Evolutionary conservation across 1,139 yeast species (phyloP), one percentile per base, ranked within the genome.

Genomic region (Protomyces lactucae-debilis): DNA sequence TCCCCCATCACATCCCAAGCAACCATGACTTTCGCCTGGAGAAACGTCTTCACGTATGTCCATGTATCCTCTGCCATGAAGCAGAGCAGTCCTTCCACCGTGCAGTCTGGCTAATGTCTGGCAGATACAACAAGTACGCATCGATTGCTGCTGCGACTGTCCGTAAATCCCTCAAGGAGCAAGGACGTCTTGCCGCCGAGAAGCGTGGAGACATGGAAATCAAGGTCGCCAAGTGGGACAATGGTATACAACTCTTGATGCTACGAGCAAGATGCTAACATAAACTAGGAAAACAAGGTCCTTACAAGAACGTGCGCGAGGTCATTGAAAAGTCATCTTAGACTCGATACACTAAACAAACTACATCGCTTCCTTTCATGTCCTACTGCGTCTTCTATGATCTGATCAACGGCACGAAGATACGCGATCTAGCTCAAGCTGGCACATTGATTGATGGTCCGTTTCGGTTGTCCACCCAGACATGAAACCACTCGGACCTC

Each of bases 151-250:
- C 97, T 76, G 86, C 85, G 76, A 84, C 96, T 69, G 83, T 90
- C 74, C 91, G 98, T 81, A 82, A 83, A 73, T 87, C 97, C 64
- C 84, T 93, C 76, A 93, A 93, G 83, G 86, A 92, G 71, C 97
- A 92, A 73, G 77, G 84, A 76, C 88, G 88, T 77, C 86, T 84
- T 69, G 83, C 81, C 70, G 88, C 86, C 71, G 89, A 87, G 73
- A 82, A 83, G 78, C 88, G 96, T 81, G 87, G 87, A 71, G 68
- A 77, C 72, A 77, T 87, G 70, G 99, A 93, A 74, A 90, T 85
- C 73, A 85, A 84, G 77, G 87, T 82, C 70, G 84, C 88, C 77
- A 83, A 82, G 76, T 83, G 86, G 79, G 86, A 82, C 74, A 83
- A 87, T 71, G 98, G 97, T 76, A 77, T 76, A 5, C 21, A 8